Percentiles rank a stretch among this genome's conserved stretches.
These are phyloP conservation scores for Sporothrix pseudoabietina DNA, from an alignment of 2,329 filamentous ascomycete genomes.

Conservation along the genomic window DNA sequence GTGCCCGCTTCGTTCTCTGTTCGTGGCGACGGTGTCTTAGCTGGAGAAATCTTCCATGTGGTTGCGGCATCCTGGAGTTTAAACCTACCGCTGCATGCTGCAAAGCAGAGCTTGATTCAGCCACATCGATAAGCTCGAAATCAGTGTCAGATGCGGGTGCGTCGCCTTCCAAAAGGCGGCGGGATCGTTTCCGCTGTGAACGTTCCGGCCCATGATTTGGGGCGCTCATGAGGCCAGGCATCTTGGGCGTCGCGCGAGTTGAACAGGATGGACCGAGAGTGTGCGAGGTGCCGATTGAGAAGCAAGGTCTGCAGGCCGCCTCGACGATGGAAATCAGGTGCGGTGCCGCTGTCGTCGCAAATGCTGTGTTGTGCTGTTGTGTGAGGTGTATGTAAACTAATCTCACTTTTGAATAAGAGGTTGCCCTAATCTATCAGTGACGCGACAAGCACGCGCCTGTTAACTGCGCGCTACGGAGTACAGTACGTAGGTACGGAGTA, in stretches of 20 bases:
- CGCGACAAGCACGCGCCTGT: constrained; percentile 12
- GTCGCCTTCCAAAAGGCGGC: constrained; percentile 42
- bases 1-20: constrained; percentile 43
- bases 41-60: background rate
- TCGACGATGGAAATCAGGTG: background rate
- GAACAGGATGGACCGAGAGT: background rate
- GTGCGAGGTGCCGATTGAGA: background rate
- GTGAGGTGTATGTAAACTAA: background rate
- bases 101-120: constrained; percentile 48
- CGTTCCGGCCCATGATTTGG: background rate
- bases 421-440: background rate
- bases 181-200: constrained; percentile 48
- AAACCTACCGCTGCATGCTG: constrained; percentile 45
- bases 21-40: background rate
- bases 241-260: constrained; percentile 28
- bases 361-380: background rate
- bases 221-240: constrained; percentile 38
- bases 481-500: no score
- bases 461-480: constrained; percentile 15
- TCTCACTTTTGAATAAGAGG: background rate
- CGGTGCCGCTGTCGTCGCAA: background rate
- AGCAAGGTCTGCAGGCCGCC: background rate
- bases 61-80: background rate
- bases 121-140: constrained; percentile 42
- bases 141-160: constrained; percentile 39